phyloP scores from a whole-genome alignment of 2,329 filamentous ascomycete genomes.

The Fusarium solani-melongenae region DNA sequence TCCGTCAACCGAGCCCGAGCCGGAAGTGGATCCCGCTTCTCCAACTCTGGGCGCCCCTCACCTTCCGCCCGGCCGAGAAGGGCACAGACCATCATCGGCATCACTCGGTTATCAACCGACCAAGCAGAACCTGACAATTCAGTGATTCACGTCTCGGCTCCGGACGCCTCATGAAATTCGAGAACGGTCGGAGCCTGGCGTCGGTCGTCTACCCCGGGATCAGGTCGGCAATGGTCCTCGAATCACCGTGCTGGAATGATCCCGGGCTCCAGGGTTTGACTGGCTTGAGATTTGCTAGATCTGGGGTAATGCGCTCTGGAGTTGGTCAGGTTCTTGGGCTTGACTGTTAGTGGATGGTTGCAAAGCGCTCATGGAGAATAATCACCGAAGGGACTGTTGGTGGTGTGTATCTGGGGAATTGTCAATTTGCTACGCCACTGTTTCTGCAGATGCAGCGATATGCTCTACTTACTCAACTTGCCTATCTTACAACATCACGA shows the following conservation, averaged over 20 bases:
- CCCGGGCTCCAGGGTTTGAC: neutral
- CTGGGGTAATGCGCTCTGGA: slow-evolving; percentile 14
- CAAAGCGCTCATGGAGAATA: neutral
- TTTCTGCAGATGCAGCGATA: neutral
- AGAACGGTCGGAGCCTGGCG: slow-evolving; percentile 5
- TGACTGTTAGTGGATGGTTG: neutral
- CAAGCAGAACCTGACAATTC: neutral
- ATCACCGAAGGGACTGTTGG: neutral
- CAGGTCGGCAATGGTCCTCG: slow-evolving; percentile 31
- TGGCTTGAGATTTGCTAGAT: slow-evolving; percentile 6
- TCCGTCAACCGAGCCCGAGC: slow-evolving; percentile 24
- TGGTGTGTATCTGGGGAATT: neutral
- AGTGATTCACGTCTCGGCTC: neutral
- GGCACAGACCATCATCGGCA: slow-evolving; percentile 45
- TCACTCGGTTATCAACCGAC: slow-evolving; percentile 38
- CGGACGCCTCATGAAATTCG: neutral
- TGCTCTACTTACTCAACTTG: neutral
- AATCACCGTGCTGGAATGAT: slow-evolving; percentile 24
- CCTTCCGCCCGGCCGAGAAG: slow-evolving; percentile 43
- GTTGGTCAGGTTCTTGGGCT: neutral
- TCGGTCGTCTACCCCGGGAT: slow-evolving; percentile 32
- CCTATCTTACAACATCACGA: neutral
- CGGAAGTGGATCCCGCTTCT: slow-evolving; percentile 27
- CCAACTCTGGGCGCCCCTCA: slow-evolving; percentile 13
- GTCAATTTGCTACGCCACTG: neutral